These are phyloP conservation scores for Phycomyces nitens DNA, from an alignment of 192 early-diverging fungal genomes.

Conservation along the genomic window DNA sequence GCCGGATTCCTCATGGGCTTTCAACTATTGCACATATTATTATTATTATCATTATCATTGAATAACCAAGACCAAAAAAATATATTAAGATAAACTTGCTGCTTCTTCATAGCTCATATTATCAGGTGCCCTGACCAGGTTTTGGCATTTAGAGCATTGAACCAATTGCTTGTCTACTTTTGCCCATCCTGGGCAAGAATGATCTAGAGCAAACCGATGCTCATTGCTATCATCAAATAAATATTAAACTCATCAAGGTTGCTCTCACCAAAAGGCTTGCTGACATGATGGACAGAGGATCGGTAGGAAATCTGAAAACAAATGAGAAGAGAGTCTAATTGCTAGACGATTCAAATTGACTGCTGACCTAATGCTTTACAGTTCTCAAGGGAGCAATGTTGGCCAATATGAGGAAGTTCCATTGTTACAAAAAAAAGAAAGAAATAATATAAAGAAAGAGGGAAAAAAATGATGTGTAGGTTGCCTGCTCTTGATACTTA, in stretches of 20 bases:
- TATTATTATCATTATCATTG: too few species aligned
- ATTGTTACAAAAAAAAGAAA: background rate
- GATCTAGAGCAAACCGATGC: conserved; percentile 6
- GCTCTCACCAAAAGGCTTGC: conserved; percentile 8
- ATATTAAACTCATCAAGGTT: background rate
- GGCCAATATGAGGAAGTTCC: conserved; percentile 19
- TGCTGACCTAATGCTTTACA: conserved; percentile 12
- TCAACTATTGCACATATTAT: too few species aligned
- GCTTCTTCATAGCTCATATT: background rate
- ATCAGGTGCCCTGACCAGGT: conserved; percentile 1
- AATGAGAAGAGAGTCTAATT: background rate
- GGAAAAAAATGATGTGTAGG: background rate
- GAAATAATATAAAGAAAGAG: background rate
- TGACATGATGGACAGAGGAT: conserved; percentile 12
- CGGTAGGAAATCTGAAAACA: conserved; percentile 12
- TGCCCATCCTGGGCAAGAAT: conserved; percentile 1
- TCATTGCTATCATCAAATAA: conserved; percentile 10
- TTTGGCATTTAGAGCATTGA: conserved; percentile 9
- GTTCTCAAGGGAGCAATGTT: conserved; percentile 5
- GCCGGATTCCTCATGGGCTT: conserved; percentile 3
- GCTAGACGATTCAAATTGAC: background rate
- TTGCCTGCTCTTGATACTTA: background rate
- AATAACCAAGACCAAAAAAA: too few species aligned
- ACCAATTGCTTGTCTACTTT: conserved; percentile 6
- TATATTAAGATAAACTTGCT: background rate